A percentile compares a stretch with the other conserved stretches of the same genome.
Conservation (phyloP, 2,329 filamentous ascomycete species). For the Metarhizium guizhouense region DNA sequence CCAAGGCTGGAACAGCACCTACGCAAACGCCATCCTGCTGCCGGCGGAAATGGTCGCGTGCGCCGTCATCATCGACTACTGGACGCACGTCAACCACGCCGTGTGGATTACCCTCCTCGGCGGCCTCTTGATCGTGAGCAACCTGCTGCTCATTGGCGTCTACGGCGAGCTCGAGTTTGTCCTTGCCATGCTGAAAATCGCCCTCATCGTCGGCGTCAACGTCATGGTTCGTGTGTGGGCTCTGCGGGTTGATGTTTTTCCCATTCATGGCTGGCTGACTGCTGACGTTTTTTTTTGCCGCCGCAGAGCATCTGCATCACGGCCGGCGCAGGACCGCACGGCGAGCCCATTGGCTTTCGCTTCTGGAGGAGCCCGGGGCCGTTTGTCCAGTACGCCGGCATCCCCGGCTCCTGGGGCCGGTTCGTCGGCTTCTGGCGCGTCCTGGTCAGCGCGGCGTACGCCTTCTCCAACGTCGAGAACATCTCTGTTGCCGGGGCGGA, state of each 20-base stretch:
- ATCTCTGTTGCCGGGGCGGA: slow-evolving; percentile 38
- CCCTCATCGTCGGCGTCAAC: slow-evolving; percentile 53
- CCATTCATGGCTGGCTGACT: too few relatives aligned
- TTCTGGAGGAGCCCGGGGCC: slow-evolving; percentile 53
- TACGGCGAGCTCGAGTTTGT: slow-evolving; percentile 52
- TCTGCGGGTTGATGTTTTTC: too few relatives aligned
- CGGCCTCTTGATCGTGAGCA: slow-evolving; percentile 38
- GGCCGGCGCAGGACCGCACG: slow-evolving; percentile 14
- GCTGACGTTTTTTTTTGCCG: too few relatives aligned
- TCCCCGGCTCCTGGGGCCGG: slow-evolving; percentile 40
- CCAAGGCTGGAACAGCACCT: slow-evolving; percentile 43
- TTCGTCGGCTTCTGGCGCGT: slow-evolving; percentile 35
- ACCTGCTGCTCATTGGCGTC: slow-evolving; percentile 48
- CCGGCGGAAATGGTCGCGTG: slow-evolving; percentile 48
- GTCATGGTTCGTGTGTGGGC: slow-evolving; percentile 35
- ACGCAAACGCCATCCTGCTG: slow-evolving; percentile 39
- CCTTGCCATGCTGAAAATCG: slow-evolving; percentile 48
- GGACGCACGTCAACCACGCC: slow-evolving; percentile 33
- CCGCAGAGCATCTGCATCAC: slow-evolving; percentile 7
- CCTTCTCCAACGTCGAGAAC: slow-evolving; percentile 43
- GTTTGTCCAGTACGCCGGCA: slow-evolving; percentile 34
- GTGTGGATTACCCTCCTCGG: slow-evolving; percentile 51
- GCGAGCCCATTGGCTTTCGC: slow-evolving; percentile 50
- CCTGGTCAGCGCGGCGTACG: slow-evolving; percentile 27
- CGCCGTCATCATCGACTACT: slow-evolving; percentile 40